phyloP scores from a whole-genome alignment of 176 grass and related monocot genomes.

The Hsuehochloa calcarea region DNA sequence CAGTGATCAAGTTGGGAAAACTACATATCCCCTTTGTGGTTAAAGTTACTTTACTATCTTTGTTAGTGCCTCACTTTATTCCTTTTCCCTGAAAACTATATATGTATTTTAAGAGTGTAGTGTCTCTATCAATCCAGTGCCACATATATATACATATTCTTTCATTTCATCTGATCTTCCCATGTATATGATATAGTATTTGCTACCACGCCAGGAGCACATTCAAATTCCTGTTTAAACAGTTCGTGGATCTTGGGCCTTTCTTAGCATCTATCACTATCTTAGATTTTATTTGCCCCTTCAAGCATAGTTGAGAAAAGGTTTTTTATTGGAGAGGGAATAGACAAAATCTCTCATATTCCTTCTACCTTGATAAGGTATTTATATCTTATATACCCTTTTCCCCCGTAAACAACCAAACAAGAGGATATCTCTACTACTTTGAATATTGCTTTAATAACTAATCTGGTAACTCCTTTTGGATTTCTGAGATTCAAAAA shows the following conservation, averaged over 20 bases:
- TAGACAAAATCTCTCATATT: constrained; percentile 23
- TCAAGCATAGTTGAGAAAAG: constrained; percentile 22
- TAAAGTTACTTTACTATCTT: constrained; percentile 23
- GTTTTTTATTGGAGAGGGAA: background rate
- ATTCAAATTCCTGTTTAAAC: constrained; percentile 37
- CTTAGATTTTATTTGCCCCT: constrained; percentile 31
- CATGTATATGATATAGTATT: background rate
- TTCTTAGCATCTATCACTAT: constrained; percentile 21
- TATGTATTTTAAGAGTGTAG: background rate
- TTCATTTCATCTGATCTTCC: background rate
- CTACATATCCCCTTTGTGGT: constrained; percentile 1
- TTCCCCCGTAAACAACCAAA: background rate
- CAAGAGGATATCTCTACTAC: background rate
- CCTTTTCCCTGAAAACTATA: constrained; percentile 5
- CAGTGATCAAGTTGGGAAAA: background rate
- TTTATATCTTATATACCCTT: background rate
- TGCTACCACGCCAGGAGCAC: background rate
- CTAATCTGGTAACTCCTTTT: background rate
- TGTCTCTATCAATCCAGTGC: background rate
- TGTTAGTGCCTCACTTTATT: constrained; percentile 4
- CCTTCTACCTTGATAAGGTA: background rate
- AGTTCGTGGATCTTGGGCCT: constrained; percentile 11
- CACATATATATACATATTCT: background rate
- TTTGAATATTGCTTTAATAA: background rate
- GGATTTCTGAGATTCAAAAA: background rate